These are phyloP conservation scores for Styphnolobium japonicum DNA, from an alignment of 306 rosid species.

Conservation along the genomic window DNA sequence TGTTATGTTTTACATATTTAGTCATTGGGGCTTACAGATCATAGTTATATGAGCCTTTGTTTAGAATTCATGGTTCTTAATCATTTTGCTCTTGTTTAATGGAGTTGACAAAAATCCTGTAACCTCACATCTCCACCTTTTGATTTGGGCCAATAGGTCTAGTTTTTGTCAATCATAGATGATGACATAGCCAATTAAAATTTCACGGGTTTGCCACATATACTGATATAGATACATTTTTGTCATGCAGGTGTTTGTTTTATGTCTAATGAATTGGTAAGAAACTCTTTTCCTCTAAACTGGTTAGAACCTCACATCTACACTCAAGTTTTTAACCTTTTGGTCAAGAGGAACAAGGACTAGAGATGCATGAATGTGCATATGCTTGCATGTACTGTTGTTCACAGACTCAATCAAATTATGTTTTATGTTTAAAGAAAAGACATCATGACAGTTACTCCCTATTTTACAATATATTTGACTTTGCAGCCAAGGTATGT, in stretches of 20 bases:
- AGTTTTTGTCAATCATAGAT: background rate
- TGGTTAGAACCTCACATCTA: no score
- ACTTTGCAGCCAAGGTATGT: constrained; percentile 88
- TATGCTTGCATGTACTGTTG: background rate
- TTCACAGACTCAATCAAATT: background rate
- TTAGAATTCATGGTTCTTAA: background rate
- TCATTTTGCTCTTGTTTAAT: background rate
- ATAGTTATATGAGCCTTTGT: background rate
- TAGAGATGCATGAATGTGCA: background rate
- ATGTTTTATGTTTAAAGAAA: background rate
- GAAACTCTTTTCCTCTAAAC: constrained; percentile 23
- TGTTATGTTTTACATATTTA: background rate
- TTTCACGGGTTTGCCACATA: background rate
- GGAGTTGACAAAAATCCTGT: background rate
- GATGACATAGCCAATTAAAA: background rate
- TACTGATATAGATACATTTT: constrained; percentile 37
- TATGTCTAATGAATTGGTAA: constrained; percentile 96
- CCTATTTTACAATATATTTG: constrained; percentile 19
- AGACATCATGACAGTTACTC: background rate
- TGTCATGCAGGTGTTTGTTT: constrained; percentile 78
- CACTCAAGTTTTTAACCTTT: background rate
- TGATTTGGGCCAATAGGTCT: background rate
- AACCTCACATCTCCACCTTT: background rate
- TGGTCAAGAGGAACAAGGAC: background rate
- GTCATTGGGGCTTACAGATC: background rate